Percentiles rank a stretch among this genome's conserved stretches.
Conservation (phyloP, 768 basidiomycete species). For the Favolaschia claudopus region DNA sequence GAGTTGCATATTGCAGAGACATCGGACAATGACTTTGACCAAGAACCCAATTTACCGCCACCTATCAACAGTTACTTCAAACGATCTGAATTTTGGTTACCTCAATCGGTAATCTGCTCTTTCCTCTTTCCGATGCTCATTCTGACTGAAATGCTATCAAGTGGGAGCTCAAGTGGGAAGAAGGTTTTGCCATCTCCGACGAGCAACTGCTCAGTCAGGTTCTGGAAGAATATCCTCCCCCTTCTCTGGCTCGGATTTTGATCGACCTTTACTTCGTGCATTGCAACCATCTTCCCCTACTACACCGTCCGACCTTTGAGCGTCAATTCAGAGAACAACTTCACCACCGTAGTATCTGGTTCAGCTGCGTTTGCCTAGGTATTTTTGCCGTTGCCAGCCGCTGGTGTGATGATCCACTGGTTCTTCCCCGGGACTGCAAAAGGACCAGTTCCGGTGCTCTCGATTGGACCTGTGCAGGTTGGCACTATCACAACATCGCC, state of each 20-base stretch:
- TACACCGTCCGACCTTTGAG: constrained; percentile 77
- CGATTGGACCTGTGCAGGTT: constrained; percentile 65
- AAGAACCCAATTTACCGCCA: constrained; percentile 10
- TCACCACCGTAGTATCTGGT: constrained; percentile 64
- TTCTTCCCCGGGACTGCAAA: constrained; percentile 45
- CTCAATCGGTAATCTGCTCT: constrained; percentile 54
- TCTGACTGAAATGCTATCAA: constrained; percentile 30
- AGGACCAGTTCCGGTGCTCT: constrained; percentile 34
- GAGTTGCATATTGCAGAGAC: constrained; percentile 55
- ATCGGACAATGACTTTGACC: constrained; percentile 20
- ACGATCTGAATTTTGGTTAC: constrained; percentile 62
- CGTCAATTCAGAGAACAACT: constrained; percentile 62
- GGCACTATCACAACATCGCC: constrained; percentile 66
- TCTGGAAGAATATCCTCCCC: constrained; percentile 64
- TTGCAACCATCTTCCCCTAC: constrained; percentile 69
- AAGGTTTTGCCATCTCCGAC: constrained; percentile 40
- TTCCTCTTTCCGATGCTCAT: neutral
- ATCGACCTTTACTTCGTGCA: constrained; percentile 75
- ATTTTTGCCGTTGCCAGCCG: constrained; percentile 76
- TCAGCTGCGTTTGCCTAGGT: constrained; percentile 64
- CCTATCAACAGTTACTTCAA: constrained; percentile 33
- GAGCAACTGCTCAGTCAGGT: constrained; percentile 41
- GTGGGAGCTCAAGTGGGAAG: constrained; percentile 70
- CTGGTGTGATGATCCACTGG: constrained; percentile 68
- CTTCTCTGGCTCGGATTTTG: constrained; percentile 63